Conservation (phyloP, 192 early-diverging fungal species). For the Haplosporangium gracile region DNA sequence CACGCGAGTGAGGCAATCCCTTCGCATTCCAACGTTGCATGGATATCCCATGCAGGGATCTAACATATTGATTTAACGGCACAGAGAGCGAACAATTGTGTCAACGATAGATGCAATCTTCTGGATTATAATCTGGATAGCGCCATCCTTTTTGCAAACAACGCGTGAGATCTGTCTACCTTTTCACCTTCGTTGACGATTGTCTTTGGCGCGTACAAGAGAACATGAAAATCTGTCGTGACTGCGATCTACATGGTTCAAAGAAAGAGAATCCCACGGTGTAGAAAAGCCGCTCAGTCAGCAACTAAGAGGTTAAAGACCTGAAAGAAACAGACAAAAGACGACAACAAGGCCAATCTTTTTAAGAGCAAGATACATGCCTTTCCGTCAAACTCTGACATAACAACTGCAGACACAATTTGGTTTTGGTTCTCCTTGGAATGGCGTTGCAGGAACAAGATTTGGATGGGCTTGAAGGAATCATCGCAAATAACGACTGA, state of each 20-base stretch:
- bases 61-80: not conserved
- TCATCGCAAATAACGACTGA: slow-evolving; percentile 65
- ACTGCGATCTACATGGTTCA: slow-evolving; percentile 43
- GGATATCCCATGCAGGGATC: slow-evolving; percentile 34
- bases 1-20: slow-evolving; percentile 38
- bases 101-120: too few species aligned
- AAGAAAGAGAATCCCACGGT: slow-evolving; percentile 3
- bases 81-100: not conserved
- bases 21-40: slow-evolving; percentile 26
- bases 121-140: not conserved
- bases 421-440: slow-evolving; percentile 44
- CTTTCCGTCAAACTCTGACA: slow-evolving; percentile 58
- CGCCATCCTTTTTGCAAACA: too few species aligned
- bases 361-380: slow-evolving; percentile 10
- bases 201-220: slow-evolving; percentile 35
- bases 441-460: slow-evolving; percentile 42
- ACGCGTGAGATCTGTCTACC: slow-evolving; percentile 1
- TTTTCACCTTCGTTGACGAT: slow-evolving; percentile 28
- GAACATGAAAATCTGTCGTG: slow-evolving; percentile 40
- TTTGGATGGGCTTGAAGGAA: slow-evolving; percentile 61
- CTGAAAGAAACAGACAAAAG: not conserved
- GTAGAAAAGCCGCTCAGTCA: slow-evolving; percentile 12
- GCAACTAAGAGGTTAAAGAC: not conserved
- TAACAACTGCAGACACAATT: slow-evolving; percentile 54
- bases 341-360: not conserved